Evolutionary conservation across 2,329 filamentous ascomycete species (phyloP), one percentile per base, ranked within the genome.

Genomic region (Diplodia sapinea): DNA sequence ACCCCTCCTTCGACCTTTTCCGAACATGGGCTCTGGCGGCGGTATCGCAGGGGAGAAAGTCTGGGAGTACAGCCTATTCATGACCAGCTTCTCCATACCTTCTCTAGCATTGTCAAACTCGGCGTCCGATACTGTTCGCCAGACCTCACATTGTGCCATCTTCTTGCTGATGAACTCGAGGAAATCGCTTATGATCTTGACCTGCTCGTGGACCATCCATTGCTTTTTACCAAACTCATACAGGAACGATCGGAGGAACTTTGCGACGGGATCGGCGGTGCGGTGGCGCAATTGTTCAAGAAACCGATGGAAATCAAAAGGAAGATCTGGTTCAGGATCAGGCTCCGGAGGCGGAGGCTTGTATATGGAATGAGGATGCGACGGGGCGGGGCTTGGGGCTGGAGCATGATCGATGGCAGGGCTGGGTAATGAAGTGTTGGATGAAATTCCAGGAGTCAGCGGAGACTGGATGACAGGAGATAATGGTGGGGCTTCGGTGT

Each of bases 171-270:
- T 99, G 75, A 99, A 99, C 54, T 93, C 89, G 57, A 99, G 83
- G 73, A 99, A 99, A 77, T 99, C 96, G 71, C 92, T 89, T 69
- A 99, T 97, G 70, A 99, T 98, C 81, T 99, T 99, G 77, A 98
- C 95, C 79, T 99, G 95, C 80, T 99, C 95, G 77, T 99, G 95
- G 7, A 97, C 95, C 92, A 97, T 96, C 95, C 95, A 99, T 79
- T 98, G 95, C 72, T 94, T 92, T 82, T 98, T 99, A 43, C 89
- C 92, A 79, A 99, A 99, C 78, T 99, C 96, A 59, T 88, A 89
- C 36, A 99, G 82, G 74, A 99, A 99, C 0, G 95, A 98, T 71
- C 96, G 92, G 55, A 99, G 85, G 75, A 97, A 99, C 71, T 94
- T 91, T 5, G 96, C 96, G 2, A 99, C 94, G 0, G 96, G 95